Percentiles rank a stretch among this genome's conserved stretches.
Evolutionary conservation across 2,329 filamentous ascomycete species (phyloP).

Genomic region (Colletotrichum tropicicola): DNA sequence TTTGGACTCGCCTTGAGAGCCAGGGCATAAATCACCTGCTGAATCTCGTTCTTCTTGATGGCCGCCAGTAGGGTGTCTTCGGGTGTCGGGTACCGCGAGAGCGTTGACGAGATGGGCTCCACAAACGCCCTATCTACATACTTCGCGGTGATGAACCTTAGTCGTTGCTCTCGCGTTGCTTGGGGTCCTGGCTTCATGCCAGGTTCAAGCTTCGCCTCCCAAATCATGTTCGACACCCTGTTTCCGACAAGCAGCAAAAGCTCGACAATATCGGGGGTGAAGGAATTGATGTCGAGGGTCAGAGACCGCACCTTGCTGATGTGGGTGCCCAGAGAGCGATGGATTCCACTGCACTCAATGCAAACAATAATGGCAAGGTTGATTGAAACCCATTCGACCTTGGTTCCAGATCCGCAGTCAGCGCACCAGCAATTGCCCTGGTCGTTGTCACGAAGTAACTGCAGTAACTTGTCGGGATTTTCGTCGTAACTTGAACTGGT

Average conservation of each 20-base stretch:
- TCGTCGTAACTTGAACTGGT: slow-evolving; percentile 81
- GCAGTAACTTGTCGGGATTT: slow-evolving; percentile 84
- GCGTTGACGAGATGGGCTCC: slow-evolving; percentile 76
- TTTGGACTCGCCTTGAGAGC: slow-evolving; percentile 90
- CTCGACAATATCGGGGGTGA: slow-evolving; percentile 97
- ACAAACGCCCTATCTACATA: slow-evolving; percentile 89
- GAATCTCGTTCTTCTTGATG: slow-evolving; percentile 96
- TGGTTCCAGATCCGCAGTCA: slow-evolving; percentile 89
- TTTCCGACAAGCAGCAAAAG: slow-evolving; percentile 92
- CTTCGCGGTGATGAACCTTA: slow-evolving; percentile 96
- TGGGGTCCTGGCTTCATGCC: slow-evolving; percentile 77
- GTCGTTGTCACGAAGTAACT: slow-evolving; percentile 87
- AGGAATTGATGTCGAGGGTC: slow-evolving; percentile 94
- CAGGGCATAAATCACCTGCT: slow-evolving; percentile 89
- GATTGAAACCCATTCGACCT: slow-evolving; percentile 99
- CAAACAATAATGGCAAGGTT: slow-evolving; percentile 96
- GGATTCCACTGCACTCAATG: slow-evolving; percentile 98
- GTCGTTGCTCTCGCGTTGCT: slow-evolving; percentile 86
- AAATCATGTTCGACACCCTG: slow-evolving; percentile 94
- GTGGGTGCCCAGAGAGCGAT: slow-evolving; percentile 94
- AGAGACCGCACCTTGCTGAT: slow-evolving; percentile 97
- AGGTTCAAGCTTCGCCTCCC: slow-evolving; percentile 86
- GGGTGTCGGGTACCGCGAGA: slow-evolving; percentile 79
- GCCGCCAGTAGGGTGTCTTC: slow-evolving; percentile 91
- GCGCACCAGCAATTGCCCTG: slow-evolving; percentile 94